phyloP scores from a whole-genome alignment of 2,329 filamentous ascomycete species.

The Bertia moriformis region DNA sequence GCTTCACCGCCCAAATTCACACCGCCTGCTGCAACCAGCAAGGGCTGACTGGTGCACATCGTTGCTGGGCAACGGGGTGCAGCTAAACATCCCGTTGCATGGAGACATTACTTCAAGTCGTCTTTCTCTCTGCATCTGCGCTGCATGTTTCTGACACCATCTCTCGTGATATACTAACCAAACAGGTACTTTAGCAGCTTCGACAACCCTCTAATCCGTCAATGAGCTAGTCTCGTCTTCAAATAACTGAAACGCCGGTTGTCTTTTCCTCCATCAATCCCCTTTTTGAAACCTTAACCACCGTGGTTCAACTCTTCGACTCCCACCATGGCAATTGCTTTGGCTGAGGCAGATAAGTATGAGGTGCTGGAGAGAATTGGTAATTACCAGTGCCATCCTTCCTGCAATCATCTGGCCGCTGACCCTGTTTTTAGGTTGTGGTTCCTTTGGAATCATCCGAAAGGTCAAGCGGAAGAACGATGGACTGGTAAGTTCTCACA shows the following conservation, averaged over 20 bases:
- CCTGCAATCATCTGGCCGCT: no score
- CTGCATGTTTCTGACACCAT: constrained; percentile 10
- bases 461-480: constrained; percentile 82
- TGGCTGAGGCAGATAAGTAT: constrained; percentile 65
- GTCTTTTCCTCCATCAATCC: not conserved
- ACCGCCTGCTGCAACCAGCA: constrained; percentile 16
- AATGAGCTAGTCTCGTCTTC: no score
- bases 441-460: constrained; percentile 91
- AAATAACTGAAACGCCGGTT: no score
- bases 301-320: not conserved
- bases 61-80: constrained; percentile 23
- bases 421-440: constrained; percentile 80
- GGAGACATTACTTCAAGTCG: constrained; percentile 7
- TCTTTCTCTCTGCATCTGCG: constrained; percentile 10
- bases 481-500: constrained; percentile 36
- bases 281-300: no score
- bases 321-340: constrained; percentile 7
- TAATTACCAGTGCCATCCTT: constrained; percentile 24
- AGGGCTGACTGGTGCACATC: constrained; percentile 4
- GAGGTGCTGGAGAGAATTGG: constrained; percentile 96
- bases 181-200: constrained; percentile 10
- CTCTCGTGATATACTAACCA: constrained; percentile 17
- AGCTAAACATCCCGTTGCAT: constrained; percentile 16
- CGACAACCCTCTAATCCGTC: constrained; percentile 8
- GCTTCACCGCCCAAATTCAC: constrained; percentile 1